Evolutionary conservation across 2,329 filamentous ascomycete species (phyloP), one percentile per base, ranked within the genome.

Genomic region (Gremmenia infestans): DNA sequence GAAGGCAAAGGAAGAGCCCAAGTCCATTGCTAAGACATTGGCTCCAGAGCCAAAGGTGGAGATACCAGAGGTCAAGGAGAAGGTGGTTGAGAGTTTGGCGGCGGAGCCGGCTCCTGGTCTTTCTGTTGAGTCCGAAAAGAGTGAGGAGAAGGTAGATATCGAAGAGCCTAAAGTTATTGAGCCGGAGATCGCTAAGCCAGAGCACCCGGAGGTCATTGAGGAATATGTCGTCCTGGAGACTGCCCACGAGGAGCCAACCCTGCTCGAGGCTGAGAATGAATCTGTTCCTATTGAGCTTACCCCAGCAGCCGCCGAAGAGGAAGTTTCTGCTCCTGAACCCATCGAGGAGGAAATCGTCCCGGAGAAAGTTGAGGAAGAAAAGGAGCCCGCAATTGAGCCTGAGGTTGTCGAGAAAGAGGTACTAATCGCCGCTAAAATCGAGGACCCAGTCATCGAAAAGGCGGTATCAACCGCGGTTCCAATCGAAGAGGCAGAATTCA

Each of bases 211-310:
- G 22, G 17, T 48, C 60, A 14, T 47, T 62, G 64, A 64, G 14
- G 54, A 47, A 19, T 55, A 62, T n/a, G 56, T 63, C 8, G 55
- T 63, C 17, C 61, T 64, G 8, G 59, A 62, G 37, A 52, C 59
- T 45, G 60, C 62, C 14, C 62, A 66, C 52, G 61, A 68, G 36
- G 48, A 59, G 48, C n/a, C 63, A 59, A 48, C 58, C 28, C 28
- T 32, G 28, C 11, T 11, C 7, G 8, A 11, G 45, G 40, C 55
- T 40, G 55, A 63, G 49, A 56, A 63, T n/a, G 36, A 45, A 46
- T 28, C 15, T 14, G 53, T 53, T 14, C 35, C 40, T 25, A 47
- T 51, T 11, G 50, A 57, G 39, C 39, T 39, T 32, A 42, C 35
- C 42, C 22, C 47, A 19, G 54, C 52, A 25, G 51, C 51, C 11